Evolutionary conservation across 495 filamentous ascomycete species (phyloP).

Genomic region (Trichoderma reesei): DNA sequence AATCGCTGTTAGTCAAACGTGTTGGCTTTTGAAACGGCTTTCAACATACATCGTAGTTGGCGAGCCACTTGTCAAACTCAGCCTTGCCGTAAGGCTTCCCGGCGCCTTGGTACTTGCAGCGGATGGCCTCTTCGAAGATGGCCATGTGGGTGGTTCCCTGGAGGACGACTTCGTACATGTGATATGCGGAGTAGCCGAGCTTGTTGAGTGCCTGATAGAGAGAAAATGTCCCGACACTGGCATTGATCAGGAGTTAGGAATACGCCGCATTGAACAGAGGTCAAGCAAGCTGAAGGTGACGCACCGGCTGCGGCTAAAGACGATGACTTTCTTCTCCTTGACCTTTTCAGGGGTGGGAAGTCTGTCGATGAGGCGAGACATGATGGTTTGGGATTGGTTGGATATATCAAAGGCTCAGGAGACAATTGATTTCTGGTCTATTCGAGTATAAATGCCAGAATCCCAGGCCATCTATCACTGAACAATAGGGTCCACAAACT

Average conservation of each 20-base stretch:
- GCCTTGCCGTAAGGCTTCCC: slow-evolving; percentile 16
- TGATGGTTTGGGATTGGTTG: background rate
- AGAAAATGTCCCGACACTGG: slow-evolving; percentile 17
- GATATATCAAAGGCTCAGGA: background rate
- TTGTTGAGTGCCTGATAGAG: slow-evolving; percentile 17
- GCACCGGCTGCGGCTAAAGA: slow-evolving; percentile 18
- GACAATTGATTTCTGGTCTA: too few relatives aligned
- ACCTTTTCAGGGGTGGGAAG: slow-evolving; percentile 15
- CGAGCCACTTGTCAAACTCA: slow-evolving; percentile 20
- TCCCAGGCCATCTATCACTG: background rate
- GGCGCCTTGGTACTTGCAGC: slow-evolving; percentile 13
- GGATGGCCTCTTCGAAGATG: slow-evolving; percentile 14
- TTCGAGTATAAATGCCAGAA: background rate
- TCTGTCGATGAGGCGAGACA: slow-evolving; percentile 19
- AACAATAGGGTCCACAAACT: background rate
- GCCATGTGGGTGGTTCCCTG: slow-evolving; percentile 14
- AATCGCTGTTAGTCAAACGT: too few relatives aligned
- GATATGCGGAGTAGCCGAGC: slow-evolving; percentile 20
- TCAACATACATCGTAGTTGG: slow-evolving; percentile 22
- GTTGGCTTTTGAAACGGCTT: background rate
- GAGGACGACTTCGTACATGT: slow-evolving; percentile 14
- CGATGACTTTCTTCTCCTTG: slow-evolving; percentile 18
- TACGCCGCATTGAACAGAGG: background rate
- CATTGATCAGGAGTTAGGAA: background rate
- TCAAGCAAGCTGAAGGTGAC: background rate